phyloP scores from a whole-genome alignment of 257 asterid species.

The Nyctanthes arbortristis region DNA sequence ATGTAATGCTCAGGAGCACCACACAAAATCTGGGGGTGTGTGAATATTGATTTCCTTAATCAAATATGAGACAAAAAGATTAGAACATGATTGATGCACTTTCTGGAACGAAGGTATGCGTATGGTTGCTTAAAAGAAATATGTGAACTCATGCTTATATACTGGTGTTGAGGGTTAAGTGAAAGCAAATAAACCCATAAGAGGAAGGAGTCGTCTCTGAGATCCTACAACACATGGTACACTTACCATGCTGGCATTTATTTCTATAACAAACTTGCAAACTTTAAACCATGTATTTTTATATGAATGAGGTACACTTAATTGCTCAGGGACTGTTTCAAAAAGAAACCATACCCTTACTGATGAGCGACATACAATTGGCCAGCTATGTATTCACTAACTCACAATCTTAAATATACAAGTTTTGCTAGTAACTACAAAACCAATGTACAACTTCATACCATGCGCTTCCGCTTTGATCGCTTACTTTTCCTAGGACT shows the following conservation, averaged over 20 bases:
- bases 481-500: conserved; percentile 85
- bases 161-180: too few species aligned
- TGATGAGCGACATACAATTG: conserved; percentile 51
- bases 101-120: too few species aligned
- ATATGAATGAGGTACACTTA: conserved; percentile 27
- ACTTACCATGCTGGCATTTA: background rate
- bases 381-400: conserved; percentile 49
- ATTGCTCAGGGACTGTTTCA: conserved; percentile 25
- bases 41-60: background rate
- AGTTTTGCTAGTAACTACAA: conserved; percentile 38
- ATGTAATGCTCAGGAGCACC: background rate
- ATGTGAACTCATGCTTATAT: too few species aligned
- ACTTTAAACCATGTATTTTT: conserved; percentile 8
- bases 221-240: too few species aligned
- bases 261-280: background rate
- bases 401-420: conserved; percentile 47
- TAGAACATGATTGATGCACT: background rate
- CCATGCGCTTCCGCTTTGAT: conserved; percentile 84
- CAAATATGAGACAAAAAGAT: background rate
- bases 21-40: background rate
- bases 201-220: too few species aligned
- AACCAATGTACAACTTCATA: conserved; percentile 48
- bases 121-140: too few species aligned
- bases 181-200: too few species aligned
- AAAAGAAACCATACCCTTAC: conserved; percentile 29